Conservation (phyloP, 2,329 filamentous ascomycete species). For the Nannizziopsis arthrosporioides region DNA sequence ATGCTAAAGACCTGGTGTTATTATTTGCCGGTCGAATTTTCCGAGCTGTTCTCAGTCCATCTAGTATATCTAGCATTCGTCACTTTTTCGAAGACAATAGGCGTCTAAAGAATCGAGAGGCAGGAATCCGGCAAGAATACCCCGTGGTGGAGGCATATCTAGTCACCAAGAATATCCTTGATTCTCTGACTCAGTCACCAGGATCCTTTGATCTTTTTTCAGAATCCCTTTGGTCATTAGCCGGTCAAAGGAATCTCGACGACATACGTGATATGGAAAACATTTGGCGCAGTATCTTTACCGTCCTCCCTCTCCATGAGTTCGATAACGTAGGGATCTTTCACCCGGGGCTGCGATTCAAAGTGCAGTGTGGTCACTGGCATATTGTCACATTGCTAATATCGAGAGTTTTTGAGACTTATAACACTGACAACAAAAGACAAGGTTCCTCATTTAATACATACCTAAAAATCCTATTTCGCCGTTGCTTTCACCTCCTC, state of each 20-base stretch:
- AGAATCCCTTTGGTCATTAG: slow-evolving; percentile 30
- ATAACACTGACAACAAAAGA: slow-evolving; percentile 31
- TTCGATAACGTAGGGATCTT: slow-evolving; percentile 42
- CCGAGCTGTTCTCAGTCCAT: slow-evolving; percentile 22
- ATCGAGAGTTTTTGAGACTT: slow-evolving; percentile 37
- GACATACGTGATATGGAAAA: slow-evolving; percentile 27
- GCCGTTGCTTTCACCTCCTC: slow-evolving; percentile 44
- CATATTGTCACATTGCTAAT: slow-evolving; percentile 36
- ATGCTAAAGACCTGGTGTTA: slow-evolving; percentile 25
- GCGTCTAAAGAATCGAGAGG: slow-evolving; percentile 32
- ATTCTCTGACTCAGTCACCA: slow-evolving; percentile 16
- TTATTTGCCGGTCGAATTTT: slow-evolving; percentile 29
- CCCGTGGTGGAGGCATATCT: slow-evolving; percentile 38
- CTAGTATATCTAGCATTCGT: slow-evolving; percentile 29
- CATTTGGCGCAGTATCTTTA: slow-evolving; percentile 39
- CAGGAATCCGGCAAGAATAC: slow-evolving; percentile 38
- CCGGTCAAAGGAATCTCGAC: neutral
- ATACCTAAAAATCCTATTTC: slow-evolving; percentile 43
- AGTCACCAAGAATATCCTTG: slow-evolving; percentile 35
- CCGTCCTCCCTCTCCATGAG: slow-evolving; percentile 43
- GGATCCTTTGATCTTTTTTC: slow-evolving; percentile 34
- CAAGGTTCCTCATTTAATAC: slow-evolving; percentile 41
- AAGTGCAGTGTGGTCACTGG: slow-evolving; percentile 40
- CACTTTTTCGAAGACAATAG: slow-evolving; percentile 38
- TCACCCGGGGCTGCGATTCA: slow-evolving; percentile 31